Evolutionary conservation across 495 filamentous ascomycete species (phyloP).

Genomic region (Clohesyomyces aquaticus): DNA sequence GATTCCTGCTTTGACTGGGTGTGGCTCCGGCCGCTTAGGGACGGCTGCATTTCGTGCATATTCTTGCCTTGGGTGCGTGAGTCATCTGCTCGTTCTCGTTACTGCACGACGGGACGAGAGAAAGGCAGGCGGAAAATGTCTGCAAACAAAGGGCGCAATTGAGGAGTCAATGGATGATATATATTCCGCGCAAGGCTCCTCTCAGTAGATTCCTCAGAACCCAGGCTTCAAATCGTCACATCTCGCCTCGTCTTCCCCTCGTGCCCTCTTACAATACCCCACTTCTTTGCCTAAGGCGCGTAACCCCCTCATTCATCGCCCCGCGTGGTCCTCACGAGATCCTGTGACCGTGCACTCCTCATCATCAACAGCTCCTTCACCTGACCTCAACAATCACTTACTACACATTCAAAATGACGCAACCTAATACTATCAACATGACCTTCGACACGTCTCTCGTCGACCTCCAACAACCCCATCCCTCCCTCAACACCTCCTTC

Average conservation of each 20-base stretch:
- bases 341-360: background rate
- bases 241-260: too few relatives aligned
- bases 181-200: slow-evolving; percentile 27
- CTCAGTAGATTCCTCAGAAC: background rate
- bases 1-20: background rate
- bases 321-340: background rate
- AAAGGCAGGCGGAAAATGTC: background rate
- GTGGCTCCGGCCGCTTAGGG: background rate
- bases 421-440: slow-evolving; percentile 37
- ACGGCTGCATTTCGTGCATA: background rate
- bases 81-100: too few relatives aligned
- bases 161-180: slow-evolving; percentile 15
- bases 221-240: too few relatives aligned
- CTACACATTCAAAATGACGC: slow-evolving; percentile 34
- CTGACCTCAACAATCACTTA: background rate
- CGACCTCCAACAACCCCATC: slow-evolving; percentile 18
- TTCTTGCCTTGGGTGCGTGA: slow-evolving; percentile 16
- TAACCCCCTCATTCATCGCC: too few relatives aligned
- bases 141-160: slow-evolving; percentile 14
- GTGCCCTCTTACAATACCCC: too few relatives aligned
- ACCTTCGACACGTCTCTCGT: slow-evolving; percentile 44
- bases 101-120: slow-evolving; percentile 20
- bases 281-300: slow-evolving; percentile 14
- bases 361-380: background rate
- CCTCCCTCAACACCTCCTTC: slow-evolving; percentile 26